Evolutionary conservation across 768 basidiomycete genomes (phyloP).

Genomic region (Leucosporidium scottii): DNA sequence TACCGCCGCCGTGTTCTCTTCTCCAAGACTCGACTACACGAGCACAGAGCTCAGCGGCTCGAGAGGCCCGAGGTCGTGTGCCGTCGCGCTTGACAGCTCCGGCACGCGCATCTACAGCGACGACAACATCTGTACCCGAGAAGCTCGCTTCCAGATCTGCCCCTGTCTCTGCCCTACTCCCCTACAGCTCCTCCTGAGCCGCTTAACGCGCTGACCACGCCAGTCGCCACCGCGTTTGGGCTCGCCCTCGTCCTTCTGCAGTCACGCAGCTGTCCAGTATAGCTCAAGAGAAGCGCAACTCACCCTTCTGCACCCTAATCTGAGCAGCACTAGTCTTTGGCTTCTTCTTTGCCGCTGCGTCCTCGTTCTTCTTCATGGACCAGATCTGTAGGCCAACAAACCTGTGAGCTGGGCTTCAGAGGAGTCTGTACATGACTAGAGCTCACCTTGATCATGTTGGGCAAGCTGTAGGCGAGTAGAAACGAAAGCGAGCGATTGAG

Average conservation of each 20-base stretch:
- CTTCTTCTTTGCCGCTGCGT: slow-evolving; percentile 93
- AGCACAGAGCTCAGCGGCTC: neutral
- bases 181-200: neutral
- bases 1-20: no score
- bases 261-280: neutral
- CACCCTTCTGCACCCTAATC: slow-evolving; percentile 99
- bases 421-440: neutral
- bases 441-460: slow-evolving; percentile 29
- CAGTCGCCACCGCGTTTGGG: neutral
- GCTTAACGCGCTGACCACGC: slow-evolving; percentile 3
- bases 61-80: neutral
- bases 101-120: neutral
- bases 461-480: neutral
- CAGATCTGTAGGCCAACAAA: slow-evolving; percentile 63
- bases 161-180: neutral
- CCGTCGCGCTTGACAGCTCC: neutral
- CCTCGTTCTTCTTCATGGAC: slow-evolving; percentile 99
- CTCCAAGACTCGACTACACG: no score
- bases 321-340: slow-evolving; percentile 98
- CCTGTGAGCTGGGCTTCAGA: neutral
- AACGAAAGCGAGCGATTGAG: neutral
- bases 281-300: slow-evolving; percentile 22
- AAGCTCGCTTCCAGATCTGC: neutral
- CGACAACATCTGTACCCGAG: neutral
- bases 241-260: neutral